Conservation (phyloP, 768 basidiomycete species). For the Russula olivacea region DNA sequence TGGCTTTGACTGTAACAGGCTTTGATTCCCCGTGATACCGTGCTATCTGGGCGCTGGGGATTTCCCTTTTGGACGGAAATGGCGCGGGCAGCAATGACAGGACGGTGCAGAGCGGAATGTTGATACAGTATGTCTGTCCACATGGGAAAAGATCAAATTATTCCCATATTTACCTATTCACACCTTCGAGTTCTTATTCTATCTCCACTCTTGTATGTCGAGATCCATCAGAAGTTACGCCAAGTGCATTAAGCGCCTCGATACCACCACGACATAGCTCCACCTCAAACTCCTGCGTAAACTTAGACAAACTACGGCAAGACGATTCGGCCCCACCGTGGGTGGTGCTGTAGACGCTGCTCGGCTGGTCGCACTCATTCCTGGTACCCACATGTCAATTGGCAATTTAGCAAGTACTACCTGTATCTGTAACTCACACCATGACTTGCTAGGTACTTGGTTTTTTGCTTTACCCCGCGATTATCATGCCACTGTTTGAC, state of each 20-base stretch:
- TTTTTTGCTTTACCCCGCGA: too few species aligned
- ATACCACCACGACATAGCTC: background rate
- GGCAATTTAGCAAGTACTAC: slow-evolving; percentile 1
- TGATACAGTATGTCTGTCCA: background rate
- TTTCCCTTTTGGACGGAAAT: background rate
- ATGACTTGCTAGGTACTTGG: background rate
- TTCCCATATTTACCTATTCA: background rate
- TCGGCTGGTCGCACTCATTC: background rate
- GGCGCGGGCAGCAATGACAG: background rate
- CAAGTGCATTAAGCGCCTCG: background rate
- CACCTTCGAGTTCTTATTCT: background rate
- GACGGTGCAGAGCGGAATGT: background rate
- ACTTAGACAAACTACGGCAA: background rate
- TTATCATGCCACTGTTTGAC: background rate
- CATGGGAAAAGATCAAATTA: background rate
- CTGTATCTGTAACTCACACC: background rate
- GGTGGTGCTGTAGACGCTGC: background rate
- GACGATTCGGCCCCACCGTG: slow-evolving; percentile 2
- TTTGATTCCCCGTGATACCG: background rate
- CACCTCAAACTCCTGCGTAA: background rate
- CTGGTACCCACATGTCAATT: background rate
- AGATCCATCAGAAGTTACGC: slow-evolving; percentile 7
- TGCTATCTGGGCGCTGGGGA: background rate
- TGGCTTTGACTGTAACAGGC: slow-evolving; percentile 1
- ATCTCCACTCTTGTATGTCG: background rate